A percentile compares a stretch with the other conserved stretches of the same genome.
Conservation (phyloP, 495 filamentous ascomycete species). For the Penicillium crystallinum region DNA sequence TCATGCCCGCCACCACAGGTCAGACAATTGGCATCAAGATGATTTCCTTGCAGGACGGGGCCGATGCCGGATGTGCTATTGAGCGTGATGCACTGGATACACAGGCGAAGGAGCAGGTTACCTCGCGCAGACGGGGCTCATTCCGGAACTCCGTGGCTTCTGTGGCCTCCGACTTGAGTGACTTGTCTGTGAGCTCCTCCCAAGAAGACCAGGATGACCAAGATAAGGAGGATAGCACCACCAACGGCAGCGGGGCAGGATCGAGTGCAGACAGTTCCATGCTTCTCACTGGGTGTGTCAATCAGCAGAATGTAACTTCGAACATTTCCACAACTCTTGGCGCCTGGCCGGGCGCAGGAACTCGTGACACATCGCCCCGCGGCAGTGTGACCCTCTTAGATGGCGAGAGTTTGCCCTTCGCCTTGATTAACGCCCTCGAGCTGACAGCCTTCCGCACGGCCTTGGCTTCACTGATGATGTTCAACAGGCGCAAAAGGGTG, state of each 20-base stretch:
- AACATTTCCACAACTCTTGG: constrained; percentile 30
- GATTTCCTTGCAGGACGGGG: constrained; percentile 46
- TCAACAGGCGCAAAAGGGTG: constrained; percentile 63
- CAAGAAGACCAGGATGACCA: constrained; percentile 22
- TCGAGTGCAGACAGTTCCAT: constrained; percentile 22
- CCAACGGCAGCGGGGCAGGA: constrained; percentile 25
- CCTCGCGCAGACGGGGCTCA: constrained; percentile 9
- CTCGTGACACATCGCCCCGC: constrained; percentile 58
- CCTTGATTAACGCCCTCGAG: constrained; percentile 77
- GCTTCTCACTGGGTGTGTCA: constrained; percentile 31
- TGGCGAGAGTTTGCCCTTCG: constrained; percentile 62
- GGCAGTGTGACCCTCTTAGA: constrained; percentile 75
- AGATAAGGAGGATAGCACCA: constrained; percentile 11
- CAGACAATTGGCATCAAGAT: constrained; percentile 60
- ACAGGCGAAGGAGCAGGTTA: constrained; percentile 13
- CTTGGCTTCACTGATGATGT: constrained; percentile 67
- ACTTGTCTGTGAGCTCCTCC: constrained; percentile 33
- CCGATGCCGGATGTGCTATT: constrained; percentile 29
- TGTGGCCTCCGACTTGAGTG: constrained; percentile 37
- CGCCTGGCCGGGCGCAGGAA: constrained; percentile 37
- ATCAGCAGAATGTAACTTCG: constrained; percentile 28
- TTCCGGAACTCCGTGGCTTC: constrained; percentile 33
- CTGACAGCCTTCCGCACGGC: constrained; percentile 93
- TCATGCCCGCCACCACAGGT: constrained; percentile 77
- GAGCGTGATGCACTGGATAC: constrained; percentile 18